phyloP scores from a whole-genome alignment of 2,329 filamentous ascomycete genomes.

The Diaporthe capsici region DNA sequence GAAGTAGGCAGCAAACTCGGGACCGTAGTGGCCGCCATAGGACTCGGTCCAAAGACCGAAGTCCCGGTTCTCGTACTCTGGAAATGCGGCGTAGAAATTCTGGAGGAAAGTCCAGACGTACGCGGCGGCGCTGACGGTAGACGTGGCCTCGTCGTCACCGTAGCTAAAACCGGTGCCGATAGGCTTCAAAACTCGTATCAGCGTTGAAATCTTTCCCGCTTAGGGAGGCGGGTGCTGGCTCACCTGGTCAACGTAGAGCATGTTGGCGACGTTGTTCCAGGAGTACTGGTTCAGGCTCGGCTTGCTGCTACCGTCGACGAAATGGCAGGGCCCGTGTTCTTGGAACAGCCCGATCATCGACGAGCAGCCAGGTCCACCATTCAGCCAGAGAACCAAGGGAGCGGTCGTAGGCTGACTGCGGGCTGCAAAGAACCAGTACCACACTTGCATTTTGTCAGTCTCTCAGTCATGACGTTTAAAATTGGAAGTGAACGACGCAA shows the following conservation, averaged over 20 bases:
- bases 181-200: constrained; percentile 24
- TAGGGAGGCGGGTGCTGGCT: not conserved
- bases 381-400: constrained; percentile 54
- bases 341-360: constrained; percentile 58
- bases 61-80: constrained; percentile 71
- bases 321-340: constrained; percentile 60
- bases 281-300: constrained; percentile 60
- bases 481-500: not conserved
- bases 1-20: constrained; percentile 69
- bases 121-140: constrained; percentile 61
- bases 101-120: constrained; percentile 71
- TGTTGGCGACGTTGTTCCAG: constrained; percentile 59
- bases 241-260: constrained; percentile 56
- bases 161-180: constrained; percentile 55
- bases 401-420: constrained; percentile 50
- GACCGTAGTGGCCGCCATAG: constrained; percentile 72
- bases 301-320: constrained; percentile 52
- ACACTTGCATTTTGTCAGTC: constrained; percentile 6
- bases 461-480: not conserved
- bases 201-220: not conserved
- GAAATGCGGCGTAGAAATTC: constrained; percentile 74
- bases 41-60: constrained; percentile 68
- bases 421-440: constrained; percentile 53
- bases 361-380: constrained; percentile 57
- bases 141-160: constrained; percentile 52